Conservation (phyloP, 345 rosid genomes). For the Eucalyptus polyanthemos region DNA sequence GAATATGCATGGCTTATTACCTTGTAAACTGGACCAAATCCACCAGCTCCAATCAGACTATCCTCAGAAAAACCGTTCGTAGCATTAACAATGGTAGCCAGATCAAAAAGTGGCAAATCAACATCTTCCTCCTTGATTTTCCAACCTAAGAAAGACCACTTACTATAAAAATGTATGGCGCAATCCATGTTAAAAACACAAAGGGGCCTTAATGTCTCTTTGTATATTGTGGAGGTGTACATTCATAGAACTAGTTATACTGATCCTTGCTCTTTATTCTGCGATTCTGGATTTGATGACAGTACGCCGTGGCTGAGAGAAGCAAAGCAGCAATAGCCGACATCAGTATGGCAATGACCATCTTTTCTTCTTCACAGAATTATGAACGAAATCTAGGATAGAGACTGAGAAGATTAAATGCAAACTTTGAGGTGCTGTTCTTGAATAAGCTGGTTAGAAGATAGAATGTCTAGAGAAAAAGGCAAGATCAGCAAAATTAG, state of each 20-base stretch:
- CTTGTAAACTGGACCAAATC: too few species aligned
- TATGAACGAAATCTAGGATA: not conserved
- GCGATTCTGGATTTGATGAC: not conserved
- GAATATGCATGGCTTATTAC: too few species aligned
- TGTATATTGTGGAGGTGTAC: too few species aligned
- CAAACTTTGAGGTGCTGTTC: not conserved
- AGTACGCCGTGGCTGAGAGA: not conserved
- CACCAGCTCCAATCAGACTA: too few species aligned
- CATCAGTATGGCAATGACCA: not conserved
- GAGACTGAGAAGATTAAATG: not conserved
- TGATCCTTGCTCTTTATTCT: not conserved
- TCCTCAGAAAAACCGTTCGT: too few species aligned
- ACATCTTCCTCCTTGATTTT: too few species aligned
- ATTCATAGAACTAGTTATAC: too few species aligned
- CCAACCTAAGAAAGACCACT: not conserved
- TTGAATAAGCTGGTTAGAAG: not conserved
- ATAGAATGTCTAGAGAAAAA: not conserved
- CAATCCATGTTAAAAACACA: too few species aligned
- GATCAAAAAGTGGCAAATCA: too few species aligned
- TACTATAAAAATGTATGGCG: not conserved
- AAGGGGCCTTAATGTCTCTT: too few species aligned
- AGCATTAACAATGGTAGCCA: too few species aligned
- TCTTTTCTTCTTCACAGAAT: not conserved
- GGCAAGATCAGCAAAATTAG: too few species aligned
- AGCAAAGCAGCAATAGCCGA: not conserved